Percentiles rank a stretch among this genome's conserved stretches.
Conservation (phyloP, 139 green algal species). For the Picochlorum sp. region DNA sequence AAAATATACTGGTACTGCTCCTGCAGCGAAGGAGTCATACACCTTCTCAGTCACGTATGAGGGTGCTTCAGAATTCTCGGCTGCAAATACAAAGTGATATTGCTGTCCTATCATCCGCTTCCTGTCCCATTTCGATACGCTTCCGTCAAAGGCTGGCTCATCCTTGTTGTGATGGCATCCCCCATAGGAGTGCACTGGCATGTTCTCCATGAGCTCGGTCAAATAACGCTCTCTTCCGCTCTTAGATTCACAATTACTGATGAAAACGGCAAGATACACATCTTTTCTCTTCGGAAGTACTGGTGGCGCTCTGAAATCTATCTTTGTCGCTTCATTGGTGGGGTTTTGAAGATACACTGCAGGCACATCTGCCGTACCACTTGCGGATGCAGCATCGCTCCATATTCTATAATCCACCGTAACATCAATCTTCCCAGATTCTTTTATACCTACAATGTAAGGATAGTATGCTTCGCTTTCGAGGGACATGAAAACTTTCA, state of each 20-base stretch:
- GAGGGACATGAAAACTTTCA: constrained; percentile 7
- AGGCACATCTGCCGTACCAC: constrained; percentile 4
- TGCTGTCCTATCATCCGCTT: neutral
- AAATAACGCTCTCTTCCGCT: neutral
- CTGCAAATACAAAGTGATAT: constrained; percentile 9
- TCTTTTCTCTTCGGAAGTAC: neutral
- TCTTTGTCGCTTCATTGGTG: neutral
- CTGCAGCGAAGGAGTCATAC: neutral
- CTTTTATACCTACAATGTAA: constrained; percentile 1
- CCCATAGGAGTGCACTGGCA: constrained; percentile 9
- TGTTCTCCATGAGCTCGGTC: constrained; percentile 4
- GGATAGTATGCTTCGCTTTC: constrained; percentile 4
- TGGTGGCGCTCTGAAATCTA: constrained; percentile 7
- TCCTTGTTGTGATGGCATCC: constrained; percentile 7
- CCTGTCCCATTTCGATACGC: neutral
- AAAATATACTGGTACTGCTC: constrained; percentile 3
- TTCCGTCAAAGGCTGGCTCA: neutral
- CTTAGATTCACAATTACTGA: neutral
- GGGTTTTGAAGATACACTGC: constrained; percentile 6
- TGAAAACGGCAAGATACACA: neutral
- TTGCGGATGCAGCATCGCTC: neutral
- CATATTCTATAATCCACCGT: constrained; percentile 10
- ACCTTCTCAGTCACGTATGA: constrained; percentile 11
- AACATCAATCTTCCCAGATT: constrained; percentile 4
- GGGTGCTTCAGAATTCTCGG: neutral